Evolutionary conservation across 305 asterid genomes (phyloP).

Genomic region (Fraxinus nigra): DNA sequence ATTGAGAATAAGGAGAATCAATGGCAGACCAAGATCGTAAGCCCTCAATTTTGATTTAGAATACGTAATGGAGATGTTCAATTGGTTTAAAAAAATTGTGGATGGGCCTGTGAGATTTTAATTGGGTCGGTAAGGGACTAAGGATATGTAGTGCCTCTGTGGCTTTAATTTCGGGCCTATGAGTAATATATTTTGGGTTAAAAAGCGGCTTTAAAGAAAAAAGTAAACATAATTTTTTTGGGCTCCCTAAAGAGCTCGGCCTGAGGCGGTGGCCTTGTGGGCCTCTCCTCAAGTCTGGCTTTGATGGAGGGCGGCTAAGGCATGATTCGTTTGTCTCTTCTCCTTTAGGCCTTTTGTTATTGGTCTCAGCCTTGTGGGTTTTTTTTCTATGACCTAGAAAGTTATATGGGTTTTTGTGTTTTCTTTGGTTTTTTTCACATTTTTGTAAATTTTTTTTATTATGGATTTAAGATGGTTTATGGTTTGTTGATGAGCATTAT

Average conservation of each 20-base stretch:
- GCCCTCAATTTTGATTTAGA: not conserved
- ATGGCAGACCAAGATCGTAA: not conserved
- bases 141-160: not conserved
- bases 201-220: not conserved
- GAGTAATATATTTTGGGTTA: not conserved
- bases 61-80: not conserved
- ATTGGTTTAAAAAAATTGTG: not conserved
- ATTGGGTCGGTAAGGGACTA: not conserved
- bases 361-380: not conserved
- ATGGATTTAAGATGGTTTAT: not conserved
- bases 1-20: not conserved
- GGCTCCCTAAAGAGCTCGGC: not conserved
- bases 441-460: not conserved
- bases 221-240: no score
- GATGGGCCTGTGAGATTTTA: no score
- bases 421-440: not conserved
- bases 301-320: not conserved
- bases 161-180: not conserved
- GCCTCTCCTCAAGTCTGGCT: not conserved
- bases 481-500: not conserved
- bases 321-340: not conserved
- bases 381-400: not conserved
- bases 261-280: not conserved
- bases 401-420: not conserved
- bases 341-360: not conserved